A percentile compares a stretch with the other conserved stretches of the same genome.
Evolutionary conservation across 495 filamentous ascomycete species (phyloP).

Genomic region (Podospora fimiseda): DNA sequence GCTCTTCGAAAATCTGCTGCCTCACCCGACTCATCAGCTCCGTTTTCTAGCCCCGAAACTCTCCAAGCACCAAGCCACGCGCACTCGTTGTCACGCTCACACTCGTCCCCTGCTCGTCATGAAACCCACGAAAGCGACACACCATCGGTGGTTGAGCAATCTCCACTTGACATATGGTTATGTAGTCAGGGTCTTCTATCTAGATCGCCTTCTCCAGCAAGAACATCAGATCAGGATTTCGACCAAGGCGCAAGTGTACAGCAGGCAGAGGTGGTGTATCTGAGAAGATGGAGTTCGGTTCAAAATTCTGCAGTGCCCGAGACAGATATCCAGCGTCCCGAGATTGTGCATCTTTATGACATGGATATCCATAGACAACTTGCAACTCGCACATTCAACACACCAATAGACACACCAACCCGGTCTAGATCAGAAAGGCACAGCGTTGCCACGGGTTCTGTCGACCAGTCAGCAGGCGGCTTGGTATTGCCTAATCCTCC

Average conservation of each 20-base stretch:
- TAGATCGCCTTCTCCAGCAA: constrained; percentile 16
- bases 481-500: not conserved
- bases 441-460: not conserved
- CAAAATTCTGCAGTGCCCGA: constrained; percentile 11
- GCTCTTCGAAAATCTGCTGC: not conserved
- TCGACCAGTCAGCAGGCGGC: not conserved
- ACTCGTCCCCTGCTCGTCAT: constrained; percentile 14
- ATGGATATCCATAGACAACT: constrained; percentile 25
- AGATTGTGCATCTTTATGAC: constrained; percentile 22
- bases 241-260: constrained; percentile 18
- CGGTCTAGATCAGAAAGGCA: constrained; percentile 10
- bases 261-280: constrained; percentile 23
- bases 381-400: constrained; percentile 15
- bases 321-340: constrained; percentile 19
- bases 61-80: constrained; percentile 7
- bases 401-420: constrained; percentile 10
- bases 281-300: constrained; percentile 18
- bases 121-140: constrained; percentile 12
- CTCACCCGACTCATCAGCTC: constrained; percentile 3
- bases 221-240: constrained; percentile 9
- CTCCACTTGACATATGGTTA: constrained; percentile 36
- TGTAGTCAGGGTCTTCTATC: constrained; percentile 34
- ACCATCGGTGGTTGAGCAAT: constrained; percentile 20
- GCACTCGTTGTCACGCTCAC: constrained; percentile 11
- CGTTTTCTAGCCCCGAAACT: not conserved